Conservation (phyloP, 495 filamentous ascomycete species). For the Neurospora sp. region DNA sequence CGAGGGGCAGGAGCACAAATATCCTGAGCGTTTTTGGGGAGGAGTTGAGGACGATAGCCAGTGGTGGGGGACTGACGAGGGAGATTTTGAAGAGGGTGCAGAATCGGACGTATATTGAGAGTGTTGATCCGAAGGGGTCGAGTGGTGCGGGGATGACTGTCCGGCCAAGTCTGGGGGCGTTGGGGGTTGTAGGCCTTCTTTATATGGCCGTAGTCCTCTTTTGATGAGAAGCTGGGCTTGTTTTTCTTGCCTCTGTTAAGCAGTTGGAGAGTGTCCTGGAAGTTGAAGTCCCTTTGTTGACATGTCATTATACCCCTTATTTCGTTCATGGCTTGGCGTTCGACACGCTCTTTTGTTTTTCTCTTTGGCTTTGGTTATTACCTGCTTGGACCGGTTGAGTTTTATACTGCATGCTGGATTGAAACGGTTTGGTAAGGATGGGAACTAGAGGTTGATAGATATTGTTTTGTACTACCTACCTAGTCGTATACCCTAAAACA, state of each 20-base stretch:
- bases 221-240: neutral
- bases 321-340: neutral
- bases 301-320: neutral
- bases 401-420: neutral
- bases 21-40: slow-evolving; percentile 45
- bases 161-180: neutral
- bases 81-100: slow-evolving; percentile 4
- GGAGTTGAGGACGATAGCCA: slow-evolving; percentile 28
- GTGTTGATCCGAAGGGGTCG: neutral
- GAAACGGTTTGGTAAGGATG: neutral
- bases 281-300: neutral
- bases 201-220: neutral
- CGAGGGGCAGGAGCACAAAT: slow-evolving; percentile 56
- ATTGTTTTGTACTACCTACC: neutral
- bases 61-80: slow-evolving; percentile 6
- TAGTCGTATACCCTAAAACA: neutral
- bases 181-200: neutral
- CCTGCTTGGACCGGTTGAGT: neutral
- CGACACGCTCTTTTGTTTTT: neutral
- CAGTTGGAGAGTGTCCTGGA: neutral
- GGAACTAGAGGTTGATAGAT: neutral
- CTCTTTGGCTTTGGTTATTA: neutral
- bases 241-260: too few species aligned
- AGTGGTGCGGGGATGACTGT: neutral
- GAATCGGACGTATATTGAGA: slow-evolving; percentile 21